These are phyloP conservation scores for Magnusiomyces sp. DNA, from an alignment of 1,139 yeast species.

Conservation along the genomic window DNA sequence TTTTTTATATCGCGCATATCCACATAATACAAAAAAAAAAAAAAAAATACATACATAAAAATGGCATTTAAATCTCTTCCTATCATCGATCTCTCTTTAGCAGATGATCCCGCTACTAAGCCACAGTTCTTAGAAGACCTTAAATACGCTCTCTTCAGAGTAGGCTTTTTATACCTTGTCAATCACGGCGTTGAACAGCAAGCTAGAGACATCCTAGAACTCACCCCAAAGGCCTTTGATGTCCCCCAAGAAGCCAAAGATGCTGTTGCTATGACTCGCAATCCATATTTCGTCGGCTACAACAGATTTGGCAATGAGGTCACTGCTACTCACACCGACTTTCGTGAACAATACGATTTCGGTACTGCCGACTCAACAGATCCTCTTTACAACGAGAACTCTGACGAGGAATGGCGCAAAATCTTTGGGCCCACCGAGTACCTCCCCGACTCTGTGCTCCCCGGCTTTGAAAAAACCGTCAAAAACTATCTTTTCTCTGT, in stretches of 20 bases:
- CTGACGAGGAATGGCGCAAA: constrained; percentile 46
- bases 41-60: background rate
- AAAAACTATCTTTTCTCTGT: constrained; percentile 41
- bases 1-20: background rate
- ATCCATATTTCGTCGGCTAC: constrained; percentile 62
- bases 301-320: constrained; percentile 58
- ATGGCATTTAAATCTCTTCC: constrained; percentile 24
- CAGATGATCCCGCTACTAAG: constrained; percentile 34
- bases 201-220: constrained; percentile 36
- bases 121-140: constrained; percentile 40
- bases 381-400: constrained; percentile 19
- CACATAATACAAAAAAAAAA: background rate
- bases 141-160: constrained; percentile 48
- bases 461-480: constrained; percentile 43
- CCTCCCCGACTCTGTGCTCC: constrained; percentile 44
- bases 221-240: constrained; percentile 44
- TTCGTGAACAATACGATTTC: constrained; percentile 63
- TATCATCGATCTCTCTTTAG: constrained; percentile 27
- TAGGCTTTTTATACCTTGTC: constrained; percentile 50
- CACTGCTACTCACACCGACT: constrained; percentile 50
- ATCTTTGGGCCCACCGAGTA: constrained; percentile 60
- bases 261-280: constrained; percentile 50
- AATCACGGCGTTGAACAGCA: constrained; percentile 41
- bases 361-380: constrained; percentile 46
- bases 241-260: constrained; percentile 45